Evolutionary conservation across 306 rosid species (phyloP).

Genomic region (Mimosa bimucronata): DNA sequence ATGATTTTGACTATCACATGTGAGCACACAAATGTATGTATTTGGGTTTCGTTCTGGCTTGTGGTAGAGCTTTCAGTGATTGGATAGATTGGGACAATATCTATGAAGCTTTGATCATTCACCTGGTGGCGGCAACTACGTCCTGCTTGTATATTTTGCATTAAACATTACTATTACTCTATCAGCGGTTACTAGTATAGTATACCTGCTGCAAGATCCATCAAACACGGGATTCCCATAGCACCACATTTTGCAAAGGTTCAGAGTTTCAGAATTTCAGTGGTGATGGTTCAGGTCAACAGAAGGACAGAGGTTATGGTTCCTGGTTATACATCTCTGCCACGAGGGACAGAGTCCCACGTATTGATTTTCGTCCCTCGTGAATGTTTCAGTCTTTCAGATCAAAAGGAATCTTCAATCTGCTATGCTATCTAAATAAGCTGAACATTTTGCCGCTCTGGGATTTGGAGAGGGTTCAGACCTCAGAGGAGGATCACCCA

Average conservation of each 20-base stretch:
- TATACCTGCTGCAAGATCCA: neutral
- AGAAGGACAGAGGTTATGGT: neutral
- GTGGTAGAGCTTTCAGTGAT: neutral
- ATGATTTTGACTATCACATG: constrained; percentile 17
- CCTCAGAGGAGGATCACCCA: neutral
- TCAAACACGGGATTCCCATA: neutral
- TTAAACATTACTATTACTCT: neutral
- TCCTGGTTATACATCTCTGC: neutral
- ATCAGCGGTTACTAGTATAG: neutral
- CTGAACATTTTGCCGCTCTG: neutral
- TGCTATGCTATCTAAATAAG: no score
- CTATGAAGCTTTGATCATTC: neutral
- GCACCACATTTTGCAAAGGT: neutral
- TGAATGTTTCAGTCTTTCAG: neutral
- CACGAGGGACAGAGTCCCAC: neutral
- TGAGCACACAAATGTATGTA: neutral
- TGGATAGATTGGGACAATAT: neutral
- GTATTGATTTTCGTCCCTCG: neutral
- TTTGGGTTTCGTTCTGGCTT: neutral
- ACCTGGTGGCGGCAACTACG: neutral
- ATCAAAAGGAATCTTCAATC: neutral
- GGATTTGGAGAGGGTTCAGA: neutral
- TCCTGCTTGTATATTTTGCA: neutral
- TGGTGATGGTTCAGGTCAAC: neutral
- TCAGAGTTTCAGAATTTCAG: neutral